These are phyloP conservation scores for Podospora australis DNA, from an alignment of 495 filamentous ascomycete species.

Conservation along the genomic window DNA sequence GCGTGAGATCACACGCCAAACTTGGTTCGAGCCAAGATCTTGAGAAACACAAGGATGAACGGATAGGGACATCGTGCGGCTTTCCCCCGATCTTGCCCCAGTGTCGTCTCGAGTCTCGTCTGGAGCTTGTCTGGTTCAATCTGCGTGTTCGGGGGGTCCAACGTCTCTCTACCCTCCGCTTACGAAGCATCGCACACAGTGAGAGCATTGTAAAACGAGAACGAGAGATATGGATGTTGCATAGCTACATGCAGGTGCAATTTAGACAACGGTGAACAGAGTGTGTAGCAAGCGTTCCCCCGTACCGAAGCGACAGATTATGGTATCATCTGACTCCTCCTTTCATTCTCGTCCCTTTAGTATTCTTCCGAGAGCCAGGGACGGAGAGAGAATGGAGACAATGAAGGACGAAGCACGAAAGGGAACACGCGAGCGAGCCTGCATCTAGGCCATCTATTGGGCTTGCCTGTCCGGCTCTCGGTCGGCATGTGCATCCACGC, in stretches of 20 bases:
- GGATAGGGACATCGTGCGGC: not conserved
- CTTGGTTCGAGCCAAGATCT: conserved; percentile 5
- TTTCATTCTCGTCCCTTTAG: not conserved
- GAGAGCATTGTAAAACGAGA: not conserved
- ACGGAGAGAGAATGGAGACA: not conserved
- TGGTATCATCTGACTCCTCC: not conserved
- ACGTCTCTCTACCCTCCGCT: not conserved
- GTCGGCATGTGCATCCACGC: not conserved
- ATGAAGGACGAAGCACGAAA: not conserved
- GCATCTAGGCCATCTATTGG: conserved; percentile 3
- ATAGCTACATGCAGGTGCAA: not conserved
- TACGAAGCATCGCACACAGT: too few relatives aligned
- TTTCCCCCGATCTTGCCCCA: not conserved
- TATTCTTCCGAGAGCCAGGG: conserved; percentile 6
- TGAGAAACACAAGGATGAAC: conserved; percentile 1
- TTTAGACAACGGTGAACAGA: not conserved
- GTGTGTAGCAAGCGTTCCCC: not conserved
- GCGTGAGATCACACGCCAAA: conserved; percentile 4
- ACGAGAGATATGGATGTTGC: not conserved
- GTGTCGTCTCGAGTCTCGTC: not conserved
- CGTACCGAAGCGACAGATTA: not conserved
- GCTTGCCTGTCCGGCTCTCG: not conserved
- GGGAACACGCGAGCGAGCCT: conserved; percentile 6
- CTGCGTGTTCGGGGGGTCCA: not conserved
- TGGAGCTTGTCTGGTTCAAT: not conserved